Base-by-base conservation (phyloP, 495 filamentous ascomycete genomes). In the Tuber melanosporum region DNA sequence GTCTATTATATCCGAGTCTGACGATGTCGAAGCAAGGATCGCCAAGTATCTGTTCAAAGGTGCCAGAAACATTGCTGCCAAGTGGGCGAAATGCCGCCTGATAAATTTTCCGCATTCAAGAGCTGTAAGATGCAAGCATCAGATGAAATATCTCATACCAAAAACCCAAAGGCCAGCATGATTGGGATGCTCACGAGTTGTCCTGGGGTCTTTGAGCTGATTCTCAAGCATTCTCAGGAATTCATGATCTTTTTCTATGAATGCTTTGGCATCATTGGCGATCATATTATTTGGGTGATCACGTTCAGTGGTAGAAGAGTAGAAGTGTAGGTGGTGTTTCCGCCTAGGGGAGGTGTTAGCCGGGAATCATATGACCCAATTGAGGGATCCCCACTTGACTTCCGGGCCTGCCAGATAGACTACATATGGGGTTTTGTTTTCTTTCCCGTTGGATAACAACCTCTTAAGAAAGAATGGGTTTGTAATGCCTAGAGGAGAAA, bases 391-490 rank as follows among this genome's bases (percentile, higher is more conserved):
- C 39, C 82, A 83, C 82, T 81, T 83, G 52, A 76, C 80, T 74
- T 83, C 82, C 71, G 79, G 79, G 10, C 76, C 77, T 39, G 82
- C 77, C 52, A 83, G 66, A 72, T 83, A 82, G 62, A 83, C 82
- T n/a, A 83, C 82, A 71, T 83, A 77, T 62, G 81, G 75, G n/a
- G 77, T 69, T 57, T 70, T 79, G 47, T 74, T 76, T 76, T 83
- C 81, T 43, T 83, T 83, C 32, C 82, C 82, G 39, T 78, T 82
- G 17, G 79, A 81, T 39, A 82, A 46, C 32, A 83, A 74, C 49
- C 82, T 72, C 71, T 83, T 83, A 43, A 83, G 72, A 70, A 83
- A 83, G 71, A 83, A 83, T 6, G 82, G 82, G 71, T 83, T 83
- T 43, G 82, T 83, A 20, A 83, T 83, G 36, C 57, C 71, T 49